Base-by-base conservation (phyloP, 768 basidiomycete genomes). In the Leccinum subgranulosum region DNA sequence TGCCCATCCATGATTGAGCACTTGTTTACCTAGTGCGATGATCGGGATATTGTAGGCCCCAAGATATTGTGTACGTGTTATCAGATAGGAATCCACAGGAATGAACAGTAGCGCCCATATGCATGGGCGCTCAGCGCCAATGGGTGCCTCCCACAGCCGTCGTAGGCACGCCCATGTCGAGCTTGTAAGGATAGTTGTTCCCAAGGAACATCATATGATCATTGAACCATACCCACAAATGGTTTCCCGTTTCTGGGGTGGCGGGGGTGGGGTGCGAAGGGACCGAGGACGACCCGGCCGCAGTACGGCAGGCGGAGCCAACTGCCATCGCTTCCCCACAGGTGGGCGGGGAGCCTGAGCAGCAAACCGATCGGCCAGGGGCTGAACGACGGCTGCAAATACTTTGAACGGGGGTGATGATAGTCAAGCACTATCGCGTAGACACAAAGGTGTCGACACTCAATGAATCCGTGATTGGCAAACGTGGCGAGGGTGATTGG, bases 141-240 rank as follows among this genome's bases (percentile, higher is more conserved):
- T 10, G 14, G 39, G 47, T 34, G 39, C 28, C 33, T 36, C 52
- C 12, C 33, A 12, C 33, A 33, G 33, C 33, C 33, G 12, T 14
- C 12, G 31, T 0, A 12, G 31, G 12, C 31, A 33, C 12, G 31
- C 0, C 56, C 61, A 61, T 47, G 51, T 10, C 25, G n/a, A 2
- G 41, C 39, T 1, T 25, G 41, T 33, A 12, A 41, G 45, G 63
- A 45, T 50, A 46, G 49, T 41, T 46, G 41, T 34, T 36, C 19
- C 41, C 41, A 43, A 58, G 60, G 55, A 54, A 65, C 57, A 31
- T 31, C 49, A n/a, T 25, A 41, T 27, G 3, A 21, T 34, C 29
- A 28, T 19, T 36, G 14, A 25, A 4, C 0, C 23, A 23, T 34
- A 15, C 62, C 48, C 29, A 51, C 52, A 51, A 49, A 9, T 62